Evolutionary conservation across 1,284 basidiomycete species (phyloP).

Genomic region (Apiotrichum mycotoxinovorans): DNA sequence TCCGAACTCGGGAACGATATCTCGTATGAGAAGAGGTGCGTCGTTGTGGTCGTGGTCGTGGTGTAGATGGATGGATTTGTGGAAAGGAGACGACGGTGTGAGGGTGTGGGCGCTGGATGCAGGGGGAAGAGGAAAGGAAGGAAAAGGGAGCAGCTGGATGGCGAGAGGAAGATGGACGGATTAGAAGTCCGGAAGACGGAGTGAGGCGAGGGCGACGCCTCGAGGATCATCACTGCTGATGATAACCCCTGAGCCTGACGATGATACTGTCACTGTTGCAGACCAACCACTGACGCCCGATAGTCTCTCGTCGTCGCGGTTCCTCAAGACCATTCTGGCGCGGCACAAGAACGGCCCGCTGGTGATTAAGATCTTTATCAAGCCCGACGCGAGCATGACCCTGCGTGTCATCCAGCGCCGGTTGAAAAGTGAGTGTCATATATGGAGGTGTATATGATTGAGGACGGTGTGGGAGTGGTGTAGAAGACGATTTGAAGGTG

Average conservation of each 20-base stretch:
- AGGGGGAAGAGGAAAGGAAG: too few species aligned
- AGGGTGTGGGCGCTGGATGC: background rate
- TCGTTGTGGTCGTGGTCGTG: background rate
- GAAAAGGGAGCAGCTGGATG: too few species aligned
- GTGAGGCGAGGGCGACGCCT: too few species aligned
- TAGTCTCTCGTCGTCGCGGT: constrained; percentile 73
- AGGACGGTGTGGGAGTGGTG: too few species aligned
- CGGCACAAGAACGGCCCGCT: constrained; percentile 67
- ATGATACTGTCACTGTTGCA: background rate
- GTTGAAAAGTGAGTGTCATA: constrained; percentile 59
- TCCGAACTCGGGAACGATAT: constrained; percentile 80
- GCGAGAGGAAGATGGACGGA: too few species aligned
- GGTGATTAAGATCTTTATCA: constrained; percentile 77
- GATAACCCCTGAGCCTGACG: constrained; percentile 5
- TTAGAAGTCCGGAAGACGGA: too few species aligned
- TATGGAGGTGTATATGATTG: background rate
- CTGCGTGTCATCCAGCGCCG: constrained; percentile 64
- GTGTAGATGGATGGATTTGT: too few species aligned
- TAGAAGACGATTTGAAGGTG: background rate
- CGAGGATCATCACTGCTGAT: too few species aligned
- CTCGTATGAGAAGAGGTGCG: constrained; percentile 83
- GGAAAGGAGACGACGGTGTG: too few species aligned
- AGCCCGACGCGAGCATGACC: constrained; percentile 68
- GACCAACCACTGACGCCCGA: background rate
- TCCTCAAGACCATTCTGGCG: constrained; percentile 85